Evolutionary conservation across 2,329 filamentous ascomycete genomes (phyloP), one percentile per base, ranked within the genome.

Genomic region (Cytospora mali): DNA sequence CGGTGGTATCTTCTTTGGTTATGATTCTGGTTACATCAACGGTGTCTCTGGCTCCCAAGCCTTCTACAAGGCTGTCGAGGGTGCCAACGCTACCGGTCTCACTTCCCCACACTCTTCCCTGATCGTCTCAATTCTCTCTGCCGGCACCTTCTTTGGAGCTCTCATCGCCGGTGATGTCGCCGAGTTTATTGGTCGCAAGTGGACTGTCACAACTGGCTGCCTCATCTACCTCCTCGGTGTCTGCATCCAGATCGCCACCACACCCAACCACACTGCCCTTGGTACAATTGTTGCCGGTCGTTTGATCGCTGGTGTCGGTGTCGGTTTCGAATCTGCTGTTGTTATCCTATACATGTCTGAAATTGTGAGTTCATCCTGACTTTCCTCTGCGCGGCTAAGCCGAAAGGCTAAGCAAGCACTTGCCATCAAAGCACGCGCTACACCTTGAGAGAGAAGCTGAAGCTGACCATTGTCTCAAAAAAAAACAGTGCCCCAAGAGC

Each of bases 261-360:
- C 75, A 61, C 68, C 71, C 23, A 71, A 72, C 59, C 79, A 81
- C 59, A 79, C 82, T 46, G 74, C 80, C 58, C 78, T 90, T 14
- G 85, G 81, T 62, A 80, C 86, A 66, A 86, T 93, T 64, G 88
- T 91, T 25, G 83, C 85, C 62, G 91, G 91, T 74, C 90, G 90
- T 82, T 77, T 93, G 62, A 77, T 94, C 69, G 88, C 90, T 54
- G 91, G 91, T 74, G 74, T 92, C 62, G 91, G 91, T 81, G 89
- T 93, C 70, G 91, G 90, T 72, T 92, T 92, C 73, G 89, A 91
- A 69, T 92, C 89, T 10, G 89, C 90, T 70, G 87, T 92, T 70
- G 87, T 93, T 75, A 91, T 93, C 72, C 81, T 93, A 65, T 93
- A 95, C 84, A 94, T 95, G 91, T 92, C 88, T 55, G 91, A 93